Percentiles rank a stretch among this genome's conserved stretches.
These are phyloP conservation scores for Wickerhamomyces silvicola DNA, from an alignment of 805 yeast genomes.

Conservation along the genomic window DNA sequence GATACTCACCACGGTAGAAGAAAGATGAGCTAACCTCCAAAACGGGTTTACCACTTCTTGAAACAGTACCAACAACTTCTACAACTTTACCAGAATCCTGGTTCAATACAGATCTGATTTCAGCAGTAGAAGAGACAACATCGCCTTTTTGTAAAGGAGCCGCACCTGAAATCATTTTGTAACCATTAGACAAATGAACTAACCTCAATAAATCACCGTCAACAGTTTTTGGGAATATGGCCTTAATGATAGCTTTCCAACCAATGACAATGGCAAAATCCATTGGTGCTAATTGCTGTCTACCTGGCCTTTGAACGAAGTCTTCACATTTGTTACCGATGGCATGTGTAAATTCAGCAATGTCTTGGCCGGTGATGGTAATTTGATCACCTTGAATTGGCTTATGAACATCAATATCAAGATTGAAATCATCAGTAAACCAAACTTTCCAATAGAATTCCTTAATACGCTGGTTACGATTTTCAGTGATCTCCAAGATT, in stretches of 20 bases:
- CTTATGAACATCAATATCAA: constrained; percentile 63
- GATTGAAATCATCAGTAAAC: constrained; percentile 65
- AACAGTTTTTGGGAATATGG: constrained; percentile 93
- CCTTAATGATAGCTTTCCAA: constrained; percentile 96
- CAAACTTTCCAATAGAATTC: constrained; percentile 96
- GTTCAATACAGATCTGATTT: constrained; percentile 81
- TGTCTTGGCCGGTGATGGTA: constrained; percentile 65
- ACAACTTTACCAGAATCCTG: constrained; percentile 93
- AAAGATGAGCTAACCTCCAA: constrained; percentile 93
- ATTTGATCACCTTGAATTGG: constrained; percentile 65
- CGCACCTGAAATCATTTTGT: constrained; percentile 89
- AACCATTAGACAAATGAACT: constrained; percentile 93
- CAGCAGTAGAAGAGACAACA: constrained; percentile 73
- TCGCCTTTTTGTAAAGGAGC: constrained; percentile 86
- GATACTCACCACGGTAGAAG: constrained; percentile 91
- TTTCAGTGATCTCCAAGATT: constrained; percentile 81
- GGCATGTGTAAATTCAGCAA: constrained; percentile 92
- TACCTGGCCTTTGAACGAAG: constrained; percentile 82
- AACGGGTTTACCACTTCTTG: constrained; percentile 70
- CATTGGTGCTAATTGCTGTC: constrained; percentile 91
- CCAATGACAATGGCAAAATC: constrained; percentile 98
- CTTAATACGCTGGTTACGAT: constrained; percentile 89
- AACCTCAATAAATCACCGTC: constrained; percentile 94
- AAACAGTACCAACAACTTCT: constrained; percentile 86
- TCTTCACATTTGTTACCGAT: constrained; percentile 97